A percentile compares a stretch with the other conserved stretches of the same genome.
Evolutionary conservation across 306 rosid genomes (phyloP).

Genomic region (Urtica urens): DNA sequence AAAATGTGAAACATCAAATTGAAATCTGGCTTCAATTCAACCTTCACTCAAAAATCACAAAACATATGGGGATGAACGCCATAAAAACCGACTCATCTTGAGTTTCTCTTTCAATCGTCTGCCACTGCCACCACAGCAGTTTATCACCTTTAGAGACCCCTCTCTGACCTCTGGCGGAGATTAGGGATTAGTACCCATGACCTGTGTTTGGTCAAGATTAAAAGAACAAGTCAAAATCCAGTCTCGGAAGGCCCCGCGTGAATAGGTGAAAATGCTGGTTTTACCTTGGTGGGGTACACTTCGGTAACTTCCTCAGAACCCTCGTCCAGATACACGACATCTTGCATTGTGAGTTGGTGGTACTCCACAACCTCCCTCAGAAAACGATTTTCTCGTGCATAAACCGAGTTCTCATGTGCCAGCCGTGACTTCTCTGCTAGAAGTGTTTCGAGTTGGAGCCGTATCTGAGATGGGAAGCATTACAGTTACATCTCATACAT

Average conservation of each 20-base stretch:
- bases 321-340: slow-evolving; percentile 77
- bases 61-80: slow-evolving; percentile 3
- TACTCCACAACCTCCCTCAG: slow-evolving; percentile 91
- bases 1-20: not conserved
- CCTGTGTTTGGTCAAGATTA: slow-evolving; percentile 3
- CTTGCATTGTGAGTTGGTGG: slow-evolving; percentile 95
- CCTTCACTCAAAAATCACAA: not conserved
- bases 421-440: slow-evolving; percentile 86
- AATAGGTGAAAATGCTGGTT: not conserved
- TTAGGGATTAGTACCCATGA: slow-evolving; percentile 4
- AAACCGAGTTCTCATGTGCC: slow-evolving; percentile 76
- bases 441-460: slow-evolving; percentile 88
- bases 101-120: not conserved
- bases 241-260: not conserved
- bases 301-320: slow-evolving; percentile 82
- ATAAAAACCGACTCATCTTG: not conserved
- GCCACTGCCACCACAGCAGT: not conserved
- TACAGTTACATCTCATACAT: too few relatives aligned
- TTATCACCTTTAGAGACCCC: not conserved
- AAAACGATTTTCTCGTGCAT: slow-evolving; percentile 85
- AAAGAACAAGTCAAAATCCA: not conserved
- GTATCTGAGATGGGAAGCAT: slow-evolving; percentile 45
- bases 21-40: not conserved
- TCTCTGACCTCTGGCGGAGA: slow-evolving; percentile 11
- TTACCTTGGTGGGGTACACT: slow-evolving; percentile 47